phyloP scores from a whole-genome alignment of 2,329 filamentous ascomycete species.

The Penicillium sp. region DNA sequence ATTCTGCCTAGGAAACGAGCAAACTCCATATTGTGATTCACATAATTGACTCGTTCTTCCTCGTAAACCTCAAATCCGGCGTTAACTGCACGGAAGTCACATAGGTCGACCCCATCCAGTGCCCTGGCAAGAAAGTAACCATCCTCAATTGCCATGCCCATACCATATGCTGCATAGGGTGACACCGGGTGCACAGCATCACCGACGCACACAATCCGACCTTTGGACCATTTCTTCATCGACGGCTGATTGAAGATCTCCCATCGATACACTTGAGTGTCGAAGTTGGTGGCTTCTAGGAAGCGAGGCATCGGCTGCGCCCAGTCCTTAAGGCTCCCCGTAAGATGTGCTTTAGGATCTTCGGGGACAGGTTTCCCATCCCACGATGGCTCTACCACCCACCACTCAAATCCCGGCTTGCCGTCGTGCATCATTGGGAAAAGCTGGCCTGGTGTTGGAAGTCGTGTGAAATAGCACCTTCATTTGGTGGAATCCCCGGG shows the following conservation, averaged over 20 bases:
- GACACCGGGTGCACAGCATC: constrained; percentile 24
- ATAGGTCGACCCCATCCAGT: constrained; percentile 21
- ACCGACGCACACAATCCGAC: constrained; percentile 18
- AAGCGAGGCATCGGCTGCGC: constrained; percentile 19
- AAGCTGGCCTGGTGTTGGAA: constrained; percentile 30
- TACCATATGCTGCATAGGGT: constrained; percentile 25
- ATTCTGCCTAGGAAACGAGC: constrained; percentile 19
- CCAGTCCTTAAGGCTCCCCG: constrained; percentile 19
- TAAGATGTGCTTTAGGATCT: constrained; percentile 21
- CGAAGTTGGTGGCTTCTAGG: constrained; percentile 20
- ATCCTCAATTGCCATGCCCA: constrained; percentile 25
- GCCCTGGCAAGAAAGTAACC: constrained; percentile 20
- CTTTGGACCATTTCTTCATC: constrained; percentile 22
- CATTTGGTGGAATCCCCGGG: constrained; percentile 17
- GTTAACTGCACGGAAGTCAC: constrained; percentile 9
- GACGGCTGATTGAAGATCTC: constrained; percentile 23
- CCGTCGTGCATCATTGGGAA: constrained; percentile 31
- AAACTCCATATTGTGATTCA: constrained; percentile 25
- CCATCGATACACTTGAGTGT: constrained; percentile 22
- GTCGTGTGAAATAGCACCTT: constrained; percentile 27
- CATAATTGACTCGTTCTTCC: constrained; percentile 20
- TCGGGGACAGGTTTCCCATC: constrained; percentile 28
- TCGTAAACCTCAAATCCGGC: constrained; percentile 22
- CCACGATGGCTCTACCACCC: constrained; percentile 30
- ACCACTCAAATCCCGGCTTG: constrained; percentile 31